phyloP scores from a whole-genome alignment of 179 eudicot species.

The Heliamphora pulchella region DNA sequence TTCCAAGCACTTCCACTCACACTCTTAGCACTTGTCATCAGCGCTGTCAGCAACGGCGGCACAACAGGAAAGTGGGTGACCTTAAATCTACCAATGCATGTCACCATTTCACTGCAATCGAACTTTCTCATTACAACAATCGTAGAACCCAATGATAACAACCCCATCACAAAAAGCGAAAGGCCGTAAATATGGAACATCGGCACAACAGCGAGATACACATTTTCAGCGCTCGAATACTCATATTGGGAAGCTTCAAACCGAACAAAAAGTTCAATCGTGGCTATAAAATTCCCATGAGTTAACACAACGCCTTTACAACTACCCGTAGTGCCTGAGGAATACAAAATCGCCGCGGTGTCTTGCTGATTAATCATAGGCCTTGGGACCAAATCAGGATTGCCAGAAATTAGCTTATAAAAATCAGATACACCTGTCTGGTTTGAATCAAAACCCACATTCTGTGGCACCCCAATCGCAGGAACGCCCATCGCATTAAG shows the following conservation, averaged over 20 bases:
- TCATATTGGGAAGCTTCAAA: conserved; percentile 72
- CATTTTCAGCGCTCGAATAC: conserved; percentile 34
- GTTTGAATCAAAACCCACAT: not conserved
- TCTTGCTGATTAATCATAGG: conserved; percentile 50
- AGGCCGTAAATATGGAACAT: conserved; percentile 93
- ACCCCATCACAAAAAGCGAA: conserved; percentile 61
- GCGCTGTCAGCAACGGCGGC: conserved; percentile 60
- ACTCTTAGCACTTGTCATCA: conserved; percentile 44
- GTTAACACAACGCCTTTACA: conserved; percentile 67
- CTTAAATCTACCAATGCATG: conserved; percentile 39
- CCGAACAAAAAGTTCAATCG: conserved; percentile 60
- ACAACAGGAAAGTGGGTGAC: conserved; percentile 79
- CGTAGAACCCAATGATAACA: conserved; percentile 54
- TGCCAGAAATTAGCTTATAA: conserved; percentile 31
- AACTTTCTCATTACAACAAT: conserved; percentile 66
- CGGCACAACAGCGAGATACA: conserved; percentile 63
- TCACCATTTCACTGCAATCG: conserved; percentile 49
- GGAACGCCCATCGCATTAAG: conserved; percentile 39
- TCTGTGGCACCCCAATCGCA: conserved; percentile 48
- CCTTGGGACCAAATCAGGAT: conserved; percentile 29
- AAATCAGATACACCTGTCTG: conserved; percentile 23
- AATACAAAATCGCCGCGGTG: conserved; percentile 59
- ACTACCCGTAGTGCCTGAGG: conserved; percentile 72
- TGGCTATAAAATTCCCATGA: conserved; percentile 62
- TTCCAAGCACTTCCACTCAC: conserved; percentile 24